Percentiles rank a stretch among this genome's conserved stretches.
Evolutionary conservation across 345 rosid species (phyloP).

Genomic region (Kernera saxatilis): DNA sequence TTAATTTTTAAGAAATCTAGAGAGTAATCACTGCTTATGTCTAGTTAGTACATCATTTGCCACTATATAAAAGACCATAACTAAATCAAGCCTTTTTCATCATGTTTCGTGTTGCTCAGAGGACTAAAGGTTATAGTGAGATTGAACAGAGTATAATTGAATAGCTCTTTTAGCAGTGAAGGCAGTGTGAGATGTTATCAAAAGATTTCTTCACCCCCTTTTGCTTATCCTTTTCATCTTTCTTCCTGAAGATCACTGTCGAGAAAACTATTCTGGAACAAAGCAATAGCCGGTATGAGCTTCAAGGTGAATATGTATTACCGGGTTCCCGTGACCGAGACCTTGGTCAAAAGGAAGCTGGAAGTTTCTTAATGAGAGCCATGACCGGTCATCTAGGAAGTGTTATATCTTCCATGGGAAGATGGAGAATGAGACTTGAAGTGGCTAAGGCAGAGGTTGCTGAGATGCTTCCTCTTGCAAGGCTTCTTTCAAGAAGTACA

Average conservation of each 20-base stretch:
- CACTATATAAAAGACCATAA: background rate
- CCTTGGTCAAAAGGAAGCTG: conserved; percentile 62
- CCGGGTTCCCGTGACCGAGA: conserved; percentile 91
- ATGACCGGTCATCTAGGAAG: conserved; percentile 93
- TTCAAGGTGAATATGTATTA: conserved; percentile 98
- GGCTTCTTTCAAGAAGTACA: conserved; percentile 92
- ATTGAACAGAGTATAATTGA: background rate
- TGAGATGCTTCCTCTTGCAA: conserved; percentile 99
- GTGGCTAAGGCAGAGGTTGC: conserved; percentile 97
- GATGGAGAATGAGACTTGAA: conserved; percentile 99
- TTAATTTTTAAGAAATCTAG: conserved; percentile 6
- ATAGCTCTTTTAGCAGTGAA: background rate
- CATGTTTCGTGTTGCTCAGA: background rate
- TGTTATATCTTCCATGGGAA: conserved; percentile 96
- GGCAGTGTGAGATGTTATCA: no score
- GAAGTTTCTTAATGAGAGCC: conserved; percentile 78
- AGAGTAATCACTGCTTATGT: background rate
- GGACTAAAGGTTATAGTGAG: background rate
- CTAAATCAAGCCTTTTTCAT: background rate
- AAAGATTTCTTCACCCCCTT: no score
- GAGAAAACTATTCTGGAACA: conserved; percentile 94
- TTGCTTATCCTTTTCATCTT: conserved; percentile 26
- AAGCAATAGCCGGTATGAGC: conserved; percentile 86
- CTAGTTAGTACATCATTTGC: background rate
- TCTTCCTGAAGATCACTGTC: conserved; percentile 61